These are phyloP conservation scores for sunflower (Helianthus annuus) DNA, from an alignment of 129 eudicot genomes.

Conservation along the genomic window DNA sequence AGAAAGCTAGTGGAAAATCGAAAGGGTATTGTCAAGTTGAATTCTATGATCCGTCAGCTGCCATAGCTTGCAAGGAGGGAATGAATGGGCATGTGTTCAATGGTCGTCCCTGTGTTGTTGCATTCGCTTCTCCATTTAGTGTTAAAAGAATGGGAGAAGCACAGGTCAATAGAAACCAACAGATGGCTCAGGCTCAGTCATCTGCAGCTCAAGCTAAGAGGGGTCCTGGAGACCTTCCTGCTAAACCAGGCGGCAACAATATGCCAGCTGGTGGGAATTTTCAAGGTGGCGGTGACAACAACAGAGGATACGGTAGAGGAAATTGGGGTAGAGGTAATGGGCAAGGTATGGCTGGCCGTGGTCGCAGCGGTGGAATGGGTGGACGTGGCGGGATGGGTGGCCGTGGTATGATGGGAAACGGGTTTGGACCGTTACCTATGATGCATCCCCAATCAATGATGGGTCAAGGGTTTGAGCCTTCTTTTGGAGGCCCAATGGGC, in stretches of 20 bases:
- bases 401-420: slow-evolving; percentile 69
- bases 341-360: slow-evolving; percentile 73
- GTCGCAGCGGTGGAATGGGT: slow-evolving; percentile 58
- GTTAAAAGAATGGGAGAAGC: slow-evolving; percentile 83
- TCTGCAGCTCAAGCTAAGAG: slow-evolving; percentile 41
- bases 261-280: slow-evolving; percentile 36
- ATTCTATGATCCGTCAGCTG: slow-evolving; percentile 66
- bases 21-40: slow-evolving; percentile 92
- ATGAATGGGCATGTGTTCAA: slow-evolving; percentile 88
- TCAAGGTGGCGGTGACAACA: slow-evolving; percentile 38
- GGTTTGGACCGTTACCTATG: slow-evolving; percentile 62
- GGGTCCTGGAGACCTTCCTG: slow-evolving; percentile 49
- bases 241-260: slow-evolving; percentile 42
- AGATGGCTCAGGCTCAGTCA: slow-evolving; percentile 51
- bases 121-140: slow-evolving; percentile 69
- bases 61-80: slow-evolving; percentile 80
- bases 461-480: slow-evolving; percentile 87
- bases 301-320: slow-evolving; percentile 71
- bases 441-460: slow-evolving; percentile 81
- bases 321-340: slow-evolving; percentile 83
- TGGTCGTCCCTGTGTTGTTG: slow-evolving; percentile 91
- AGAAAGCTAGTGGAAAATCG: slow-evolving; percentile 85
- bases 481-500: slow-evolving; percentile 89
- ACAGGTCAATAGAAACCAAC: slow-evolving; percentile 62
- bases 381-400: slow-evolving; percentile 70